Base-by-base conservation (phyloP, 1,139 yeast genomes). In the Debaryomyces sp. region DNA sequence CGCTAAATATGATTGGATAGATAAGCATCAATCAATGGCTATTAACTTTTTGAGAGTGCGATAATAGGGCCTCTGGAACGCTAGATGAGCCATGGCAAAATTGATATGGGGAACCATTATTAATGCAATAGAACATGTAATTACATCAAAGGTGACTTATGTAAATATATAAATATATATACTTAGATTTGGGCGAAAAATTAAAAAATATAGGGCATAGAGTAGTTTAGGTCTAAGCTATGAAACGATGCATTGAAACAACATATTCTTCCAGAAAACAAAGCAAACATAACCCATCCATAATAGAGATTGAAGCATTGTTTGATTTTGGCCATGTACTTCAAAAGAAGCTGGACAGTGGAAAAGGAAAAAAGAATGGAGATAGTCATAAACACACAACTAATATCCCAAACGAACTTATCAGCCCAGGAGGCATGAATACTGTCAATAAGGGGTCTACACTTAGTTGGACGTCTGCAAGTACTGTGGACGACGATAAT, bases 251-350 rank as follows among this genome's bases (percentile, higher is more conserved):
- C 24, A 21, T 13, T 41, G 36, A 29, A 18, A 30, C 29, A 21
- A 30, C 35, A 21, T 30, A 41, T 18, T 18, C 36, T 17, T 13
- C 34, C 5, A 30, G 36, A 21, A 41, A 41, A 22, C 43, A 22
- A 17, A 29, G 43, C 18, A 41, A 30, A 18, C 26, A 29, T 15
- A 10, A 30, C 13, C 36, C 36, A 3, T 41, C 48, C 9, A 41
- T 45, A 26, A 30, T 24, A 21, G 48, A 45, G 43, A 41, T 45
- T 22, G 45, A 41, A 27, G 33, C 36, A 13, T 15, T 45, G 39
- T 45, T 45, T 30, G 43, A 35, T 15, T 45, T 45, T 36, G 43
- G 42, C 9, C 48, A 45, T 30, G 38, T 38, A n/a, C 18, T 38
- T 33, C 38, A 35, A 21, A 45, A 27, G 30, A 26, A 41, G 5